These are phyloP conservation scores for Cornus kousa DNA, from an alignment of 148 eudicot species.

Conservation along the genomic window DNA sequence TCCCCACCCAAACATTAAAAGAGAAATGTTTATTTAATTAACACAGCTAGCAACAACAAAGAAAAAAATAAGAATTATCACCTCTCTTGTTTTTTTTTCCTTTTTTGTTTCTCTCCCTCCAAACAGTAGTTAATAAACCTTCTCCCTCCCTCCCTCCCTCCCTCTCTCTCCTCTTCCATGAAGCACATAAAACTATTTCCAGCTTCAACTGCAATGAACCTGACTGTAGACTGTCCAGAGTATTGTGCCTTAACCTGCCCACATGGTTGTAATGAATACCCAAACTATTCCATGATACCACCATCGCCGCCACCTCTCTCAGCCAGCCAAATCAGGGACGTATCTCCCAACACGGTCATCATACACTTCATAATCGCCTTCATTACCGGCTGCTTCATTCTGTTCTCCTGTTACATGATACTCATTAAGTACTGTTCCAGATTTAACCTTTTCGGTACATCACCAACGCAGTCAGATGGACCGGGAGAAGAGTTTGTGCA, in stretches of 20 bases:
- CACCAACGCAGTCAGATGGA: slow-evolving; percentile 3
- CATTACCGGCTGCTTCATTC: slow-evolving; percentile 28
- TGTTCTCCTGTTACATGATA: slow-evolving; percentile 33
- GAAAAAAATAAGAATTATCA: neutral
- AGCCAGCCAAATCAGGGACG: neutral
- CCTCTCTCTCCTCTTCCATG: slow-evolving; percentile 13
- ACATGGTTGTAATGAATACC: slow-evolving; percentile 16
- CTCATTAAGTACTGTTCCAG: slow-evolving; percentile 27
- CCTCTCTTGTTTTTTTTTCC: no score
- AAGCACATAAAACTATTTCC: slow-evolving; percentile 41
- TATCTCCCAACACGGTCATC: slow-evolving; percentile 35
- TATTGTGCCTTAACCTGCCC: slow-evolving; percentile 28
- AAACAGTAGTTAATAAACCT: neutral
- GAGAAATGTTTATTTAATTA: neutral
- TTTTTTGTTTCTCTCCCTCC: neutral
- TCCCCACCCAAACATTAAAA: slow-evolving; percentile 17
- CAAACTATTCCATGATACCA: neutral
- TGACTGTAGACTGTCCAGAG: slow-evolving; percentile 25
- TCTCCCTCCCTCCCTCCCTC: neutral
- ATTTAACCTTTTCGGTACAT: slow-evolving; percentile 2
- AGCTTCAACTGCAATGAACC: slow-evolving; percentile 19
- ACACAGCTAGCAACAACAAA: neutral
- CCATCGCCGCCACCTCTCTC: slow-evolving; percentile 18
- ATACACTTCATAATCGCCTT: slow-evolving; percentile 5
- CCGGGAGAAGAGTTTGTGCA: slow-evolving; percentile 3